Conservation (phyloP, 2,329 filamentous ascomycete species). For the Emmonsiellopsis sp. region DNA sequence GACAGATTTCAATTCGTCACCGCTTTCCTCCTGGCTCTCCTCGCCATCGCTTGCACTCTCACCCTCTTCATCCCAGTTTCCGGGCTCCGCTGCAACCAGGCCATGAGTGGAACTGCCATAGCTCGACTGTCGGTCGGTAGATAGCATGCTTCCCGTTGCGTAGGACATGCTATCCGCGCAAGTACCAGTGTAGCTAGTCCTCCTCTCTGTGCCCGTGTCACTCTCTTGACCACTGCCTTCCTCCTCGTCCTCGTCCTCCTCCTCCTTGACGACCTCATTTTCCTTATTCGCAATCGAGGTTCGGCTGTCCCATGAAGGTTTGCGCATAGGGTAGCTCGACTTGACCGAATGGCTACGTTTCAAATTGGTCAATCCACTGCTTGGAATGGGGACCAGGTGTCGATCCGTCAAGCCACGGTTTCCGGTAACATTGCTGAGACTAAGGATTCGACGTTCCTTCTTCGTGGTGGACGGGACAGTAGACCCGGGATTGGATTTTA, state of each 20-base stretch:
- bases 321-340: conserved; percentile 50
- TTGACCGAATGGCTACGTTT: conserved; percentile 72
- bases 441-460: conserved; percentile 69
- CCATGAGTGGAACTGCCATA: conserved; percentile 31
- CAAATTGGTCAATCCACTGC: conserved; percentile 46
- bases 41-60: conserved; percentile 7
- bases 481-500: conserved; percentile 30
- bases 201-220: conserved; percentile 40
- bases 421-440: conserved; percentile 78
- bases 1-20: neutral
- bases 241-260: conserved; percentile 59
- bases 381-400: conserved; percentile 20
- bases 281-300: conserved; percentile 45
- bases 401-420: conserved; percentile 42
- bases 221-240: conserved; percentile 34
- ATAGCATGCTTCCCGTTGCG: conserved; percentile 30
- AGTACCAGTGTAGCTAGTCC: conserved; percentile 33
- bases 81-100: conserved; percentile 20
- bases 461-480: conserved; percentile 40
- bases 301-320: conserved; percentile 59
- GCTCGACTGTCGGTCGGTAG: conserved; percentile 30
- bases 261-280: conserved; percentile 54
- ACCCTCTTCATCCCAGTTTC: conserved; percentile 15
- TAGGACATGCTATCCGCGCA: conserved; percentile 34
- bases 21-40: neutral